A percentile compares a stretch with the other conserved stretches of the same genome.
Evolutionary conservation across 495 filamentous ascomycete species (phyloP).

Genomic region (Antarctomyces pellizariae): DNA sequence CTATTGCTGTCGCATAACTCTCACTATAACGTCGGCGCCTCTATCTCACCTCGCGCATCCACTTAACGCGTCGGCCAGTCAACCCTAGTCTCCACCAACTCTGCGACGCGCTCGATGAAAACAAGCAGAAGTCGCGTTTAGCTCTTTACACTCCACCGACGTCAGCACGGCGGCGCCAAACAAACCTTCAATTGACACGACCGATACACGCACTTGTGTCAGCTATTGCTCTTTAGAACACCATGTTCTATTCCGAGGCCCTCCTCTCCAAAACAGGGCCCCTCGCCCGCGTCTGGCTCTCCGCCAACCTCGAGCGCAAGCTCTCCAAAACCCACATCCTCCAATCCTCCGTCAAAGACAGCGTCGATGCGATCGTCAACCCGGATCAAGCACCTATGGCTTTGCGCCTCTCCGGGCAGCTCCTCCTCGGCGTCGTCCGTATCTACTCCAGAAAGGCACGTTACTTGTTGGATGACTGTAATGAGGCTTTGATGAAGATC

Average conservation of each 20-base stretch:
- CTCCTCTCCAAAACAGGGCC: constrained; percentile 91
- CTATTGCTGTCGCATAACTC: constrained; percentile 1
- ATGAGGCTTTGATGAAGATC: constrained; percentile 89
- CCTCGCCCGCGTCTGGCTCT: constrained; percentile 92
- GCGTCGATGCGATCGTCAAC: constrained; percentile 81
- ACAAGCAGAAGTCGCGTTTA: no score
- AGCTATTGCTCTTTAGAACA: no score
- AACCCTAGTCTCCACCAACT: no score
- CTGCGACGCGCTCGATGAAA: no score
- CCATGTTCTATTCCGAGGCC: constrained; percentile 95
- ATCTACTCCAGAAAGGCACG: constrained; percentile 95
- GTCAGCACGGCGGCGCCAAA: no score
- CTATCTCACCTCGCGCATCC: no score
- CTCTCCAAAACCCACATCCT: constrained; percentile 86
- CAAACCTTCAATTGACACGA: no score
- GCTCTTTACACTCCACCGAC: no score
- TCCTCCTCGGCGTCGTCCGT: constrained; percentile 82
- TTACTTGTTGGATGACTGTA: constrained; percentile 90
- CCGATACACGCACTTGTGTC: no score
- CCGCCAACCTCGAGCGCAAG: constrained; percentile 92
- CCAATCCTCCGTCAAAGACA: constrained; percentile 77
- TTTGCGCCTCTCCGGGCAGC: constrained; percentile 75
- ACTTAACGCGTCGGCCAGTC: no score
- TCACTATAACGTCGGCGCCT: constrained; percentile 6
- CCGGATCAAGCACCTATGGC: constrained; percentile 91